A percentile compares a stretch with the other conserved stretches of the same genome.
Evolutionary conservation across 768 basidiomycete genomes (phyloP).

Genomic region (Russula sp.): DNA sequence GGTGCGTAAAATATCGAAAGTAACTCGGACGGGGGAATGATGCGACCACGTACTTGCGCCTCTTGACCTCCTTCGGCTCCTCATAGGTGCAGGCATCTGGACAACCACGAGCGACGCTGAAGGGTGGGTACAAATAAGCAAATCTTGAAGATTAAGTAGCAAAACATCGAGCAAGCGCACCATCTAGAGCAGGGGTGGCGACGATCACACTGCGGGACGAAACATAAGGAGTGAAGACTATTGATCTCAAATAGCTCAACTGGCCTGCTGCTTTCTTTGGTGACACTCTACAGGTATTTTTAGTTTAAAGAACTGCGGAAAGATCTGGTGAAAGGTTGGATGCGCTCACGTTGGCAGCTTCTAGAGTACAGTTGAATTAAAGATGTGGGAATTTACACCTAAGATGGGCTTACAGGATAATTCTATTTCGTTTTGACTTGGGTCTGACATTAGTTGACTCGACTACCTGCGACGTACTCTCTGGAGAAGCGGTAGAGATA

Average conservation of each 20-base stretch:
- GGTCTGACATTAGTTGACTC: not conserved
- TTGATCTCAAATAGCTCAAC: not conserved
- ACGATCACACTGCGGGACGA: slow-evolving; percentile 22
- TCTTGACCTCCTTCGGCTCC: slow-evolving; percentile 12
- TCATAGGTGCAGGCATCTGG: slow-evolving; percentile 21
- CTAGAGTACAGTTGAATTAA: not conserved
- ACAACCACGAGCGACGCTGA: slow-evolving; percentile 21
- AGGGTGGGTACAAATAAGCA: not conserved
- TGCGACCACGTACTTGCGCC: slow-evolving; percentile 13
- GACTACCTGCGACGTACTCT: not conserved
- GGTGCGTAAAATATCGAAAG: not conserved
- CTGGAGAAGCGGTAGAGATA: slow-evolving; percentile 15
- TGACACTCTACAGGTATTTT: slow-evolving; percentile 20
- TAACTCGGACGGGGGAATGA: too few species aligned
- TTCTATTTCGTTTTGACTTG: slow-evolving; percentile 22
- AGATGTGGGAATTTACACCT: not conserved
- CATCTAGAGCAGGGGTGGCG: slow-evolving; percentile 25
- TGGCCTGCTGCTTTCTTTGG: slow-evolving; percentile 24
- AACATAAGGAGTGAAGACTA: not conserved
- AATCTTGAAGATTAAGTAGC: not conserved
- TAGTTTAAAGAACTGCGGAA: not conserved
- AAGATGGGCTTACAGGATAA: slow-evolving; percentile 20
- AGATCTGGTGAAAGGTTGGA: not conserved
- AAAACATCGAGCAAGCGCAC: slow-evolving; percentile 5
- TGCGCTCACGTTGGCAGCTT: slow-evolving; percentile 21